Evolutionary conservation across 805 yeast genomes (phyloP), one percentile per base, ranked within the genome.

Genomic region (Metschnikowia cerradonensis): DNA sequence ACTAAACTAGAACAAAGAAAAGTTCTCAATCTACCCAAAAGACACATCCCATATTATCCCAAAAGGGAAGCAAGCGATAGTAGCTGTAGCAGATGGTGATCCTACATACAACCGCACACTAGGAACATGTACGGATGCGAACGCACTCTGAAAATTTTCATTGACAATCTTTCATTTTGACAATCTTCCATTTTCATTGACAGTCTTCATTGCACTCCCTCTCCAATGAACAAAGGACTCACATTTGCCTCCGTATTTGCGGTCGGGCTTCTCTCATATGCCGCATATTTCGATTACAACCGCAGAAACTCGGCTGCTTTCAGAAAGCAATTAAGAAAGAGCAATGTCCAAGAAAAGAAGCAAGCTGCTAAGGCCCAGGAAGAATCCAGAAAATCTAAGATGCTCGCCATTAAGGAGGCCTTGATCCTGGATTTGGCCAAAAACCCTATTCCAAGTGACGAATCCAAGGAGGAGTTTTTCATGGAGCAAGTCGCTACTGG

Each of bases 271-370:
- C 67, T 82, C 45, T 90, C 88, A 15, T 92, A 94, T 72, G 88
- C 92, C 50, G 74, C 82, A 36, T 94, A 89, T 75, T 95, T 95
- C 65, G 99, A 94, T 73, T 88, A 90, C 77, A 79, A 80, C 71
- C 89, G 99, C 73, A 88, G 98, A 73, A 77, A 78, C 70, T 82
- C 86, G 51, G 69, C 87, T 19, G 87, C 81, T 51, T 95, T 94
- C 79, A 88, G 99, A 77, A 83, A 80, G 63, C 67, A 79, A 42
- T 78, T 94, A 63, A 81, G 81, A 64, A 82, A 81, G 67, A 78
- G 79, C 64, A 79, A 83, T 51, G 79, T 78, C 62, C 76, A 79
- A 61, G 87, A 86, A 60, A 76, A 77, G 54, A 83, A 83, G 64
- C 68, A 73, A 56, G 79, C 81, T 52, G 77, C 80, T 59, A 75